Base-by-base conservation (phyloP, 257 asterid genomes). In the Echium plantagineum region DNA sequence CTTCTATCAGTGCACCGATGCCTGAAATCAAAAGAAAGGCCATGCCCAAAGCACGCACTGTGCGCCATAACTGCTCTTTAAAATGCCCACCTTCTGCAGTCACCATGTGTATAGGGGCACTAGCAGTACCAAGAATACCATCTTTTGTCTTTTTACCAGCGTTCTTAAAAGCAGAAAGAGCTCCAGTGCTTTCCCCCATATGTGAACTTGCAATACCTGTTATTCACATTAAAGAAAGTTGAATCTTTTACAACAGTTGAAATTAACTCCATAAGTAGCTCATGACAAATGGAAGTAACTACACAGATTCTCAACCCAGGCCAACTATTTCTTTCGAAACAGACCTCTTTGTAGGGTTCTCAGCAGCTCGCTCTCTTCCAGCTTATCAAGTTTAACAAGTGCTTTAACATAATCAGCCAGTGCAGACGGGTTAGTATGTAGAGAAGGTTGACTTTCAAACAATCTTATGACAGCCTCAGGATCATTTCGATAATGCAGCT, bases 81-180 rank as follows among this genome's bases (percentile, higher is more conserved):
- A 89, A 80, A 65, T 88, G 80, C 48, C 85, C 90, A 20, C 94
- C 94, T 78, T 81, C 97, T 46, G 82, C 79, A 63, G 94, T 78
- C 68, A 86, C 94, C 97, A 89, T 89, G 72, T 93, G 96, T 70
- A 86, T 81, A 15, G 98, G 98, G 51, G 94, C 89, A 77, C 67
- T 77, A 53, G 98, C 67, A 70, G 98, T 88, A 47, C 98, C 95
- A 57, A 82, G 94, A 65, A 71, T 66, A 49, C 96, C 93, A 3
- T 77, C 90, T 72, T 81, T 91, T n/a, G 90, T 77, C 59, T 85
- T 58, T 73, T 71, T 87, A 35, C 94, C 93, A 46, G 66, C 89
- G 69, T 83, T 90, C 69, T 74, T 73, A 54, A 87, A 74, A 70
- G 94, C 89, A 18, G 93, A 77, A 65, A 88, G 76, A 60, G 83